Evolutionary conservation across 2,329 filamentous ascomycete species (phyloP).

Genomic region (Xylaria sp.): DNA sequence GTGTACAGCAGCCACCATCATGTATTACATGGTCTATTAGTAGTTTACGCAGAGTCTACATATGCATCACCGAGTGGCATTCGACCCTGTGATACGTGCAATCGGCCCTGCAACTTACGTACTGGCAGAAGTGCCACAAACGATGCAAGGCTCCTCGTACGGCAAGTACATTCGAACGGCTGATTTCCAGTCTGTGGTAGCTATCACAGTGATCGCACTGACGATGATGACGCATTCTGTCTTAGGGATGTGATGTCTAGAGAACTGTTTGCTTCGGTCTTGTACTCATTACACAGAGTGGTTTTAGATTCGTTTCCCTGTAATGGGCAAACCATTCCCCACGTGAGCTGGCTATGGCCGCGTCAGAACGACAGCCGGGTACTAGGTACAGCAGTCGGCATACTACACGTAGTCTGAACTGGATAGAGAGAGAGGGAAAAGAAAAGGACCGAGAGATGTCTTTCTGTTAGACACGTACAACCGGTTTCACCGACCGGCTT

Average conservation of each 20-base stretch:
- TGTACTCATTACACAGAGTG: neutral
- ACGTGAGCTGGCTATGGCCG: neutral
- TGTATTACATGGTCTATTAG: neutral
- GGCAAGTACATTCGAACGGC: neutral
- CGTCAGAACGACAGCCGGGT: neutral
- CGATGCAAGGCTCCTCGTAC: neutral
- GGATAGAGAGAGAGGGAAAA: neutral
- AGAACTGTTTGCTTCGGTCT: neutral
- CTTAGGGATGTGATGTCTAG: neutral
- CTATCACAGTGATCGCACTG: neutral
- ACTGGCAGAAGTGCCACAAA: neutral
- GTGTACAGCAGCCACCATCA: conserved; percentile 3
- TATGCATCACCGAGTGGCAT: neutral
- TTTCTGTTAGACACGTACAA: conserved; percentile 10
- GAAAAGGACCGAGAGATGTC: conserved; percentile 24
- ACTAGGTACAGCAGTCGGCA: neutral
- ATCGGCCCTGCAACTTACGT: neutral
- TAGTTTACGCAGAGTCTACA: neutral
- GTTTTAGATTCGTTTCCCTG: neutral
- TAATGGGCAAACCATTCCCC: neutral
- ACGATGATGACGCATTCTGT: conserved; percentile 3
- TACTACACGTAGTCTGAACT: too few species aligned
- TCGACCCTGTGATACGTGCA: neutral
- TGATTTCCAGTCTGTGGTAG: neutral
- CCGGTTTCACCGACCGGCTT: conserved; percentile 13